Evolutionary conservation across 495 filamentous ascomycete species (phyloP), one percentile per base, ranked within the genome.

Genomic region (Hypoxylon trugodes): DNA sequence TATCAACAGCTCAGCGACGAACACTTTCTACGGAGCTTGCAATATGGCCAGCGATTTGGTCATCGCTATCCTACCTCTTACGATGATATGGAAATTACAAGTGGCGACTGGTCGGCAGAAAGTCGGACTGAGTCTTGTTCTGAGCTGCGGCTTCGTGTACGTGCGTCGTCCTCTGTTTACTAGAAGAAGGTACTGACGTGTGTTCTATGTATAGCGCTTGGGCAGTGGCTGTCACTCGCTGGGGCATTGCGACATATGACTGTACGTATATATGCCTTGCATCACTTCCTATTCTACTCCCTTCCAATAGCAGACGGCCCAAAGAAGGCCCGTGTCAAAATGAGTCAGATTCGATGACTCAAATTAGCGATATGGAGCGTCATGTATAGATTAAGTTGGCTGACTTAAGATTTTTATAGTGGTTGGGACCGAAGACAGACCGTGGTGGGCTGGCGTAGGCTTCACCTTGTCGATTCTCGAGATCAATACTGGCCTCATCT

Each of bases 401-500:
- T 66, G 21, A 66, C 52, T 28, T 6, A 9, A 0, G 10, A 15
- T 43, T 4, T 10, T 6, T 19, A n/a, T 19, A 66, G 64, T 52
- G 40, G 40, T 61, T 25, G 57, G 51, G 16, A 58, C 57, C 10
- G 26, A 43, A 7, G 69, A 73, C 43, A 69, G 59, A 13, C 42
- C 66, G 4, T 67, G 64, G 60, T 68, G 55, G 48, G 65, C 65
- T 12, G 73, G 69, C 7, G 46, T 69, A 7, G 71, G 62, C 53
- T 70, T 68, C 59, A 63, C 68, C 37, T 32, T 71, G 24, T 71
- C 69, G 12, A 68, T 75, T n/a, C 48, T 77, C 46, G 75, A 77
- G 54, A 67, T 76, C 47, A 72, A 77, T 65, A 75, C 68, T 15
- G 75, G 75, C n/a, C 67, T 77, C 43, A 70, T 75, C 37, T 77